Conservation (phyloP, 441 rosid species). For the Pelargonium myrrhifolium region DNA sequence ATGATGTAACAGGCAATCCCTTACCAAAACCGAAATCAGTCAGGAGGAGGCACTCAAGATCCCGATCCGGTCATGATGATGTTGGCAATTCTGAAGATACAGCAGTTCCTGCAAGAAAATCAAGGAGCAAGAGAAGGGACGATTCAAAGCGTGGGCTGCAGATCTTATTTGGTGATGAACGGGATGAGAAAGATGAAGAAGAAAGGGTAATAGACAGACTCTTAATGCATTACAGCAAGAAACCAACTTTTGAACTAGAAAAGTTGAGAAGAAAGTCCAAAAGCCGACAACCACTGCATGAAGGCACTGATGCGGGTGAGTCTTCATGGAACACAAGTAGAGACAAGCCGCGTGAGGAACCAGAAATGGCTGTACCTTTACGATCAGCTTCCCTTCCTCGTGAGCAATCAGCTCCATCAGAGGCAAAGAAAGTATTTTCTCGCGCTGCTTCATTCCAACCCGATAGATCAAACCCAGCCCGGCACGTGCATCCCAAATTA, state of each 20-base stretch:
- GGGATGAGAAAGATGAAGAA: conserved; percentile 44
- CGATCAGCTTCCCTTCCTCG: conserved; percentile 70
- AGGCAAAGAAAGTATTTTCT: conserved; percentile 33
- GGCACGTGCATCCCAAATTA: conserved; percentile 89
- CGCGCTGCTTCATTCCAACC: conserved; percentile 78
- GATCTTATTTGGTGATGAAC: conserved; percentile 53
- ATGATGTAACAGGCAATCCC: conserved; percentile 27
- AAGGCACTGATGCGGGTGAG: conserved; percentile 18
- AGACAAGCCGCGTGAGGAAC: conserved; percentile 24
- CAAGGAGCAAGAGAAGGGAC: conserved; percentile 62
- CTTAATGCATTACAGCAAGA: conserved; percentile 73
- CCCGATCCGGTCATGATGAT: conserved; percentile 32
- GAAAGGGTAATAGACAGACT: conserved; percentile 79
- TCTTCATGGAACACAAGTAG: conserved; percentile 18
- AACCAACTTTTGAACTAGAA: conserved; percentile 47
- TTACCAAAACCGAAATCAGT: conserved; percentile 48
- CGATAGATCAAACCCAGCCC: conserved; percentile 43
- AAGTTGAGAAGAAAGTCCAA: conserved; percentile 38
- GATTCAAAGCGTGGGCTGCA: conserved; percentile 56
- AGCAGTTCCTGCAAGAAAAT: conserved; percentile 31
- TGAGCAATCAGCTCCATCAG: conserved; percentile 39
- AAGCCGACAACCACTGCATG: conserved; percentile 31
- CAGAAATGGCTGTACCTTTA: conserved; percentile 32
- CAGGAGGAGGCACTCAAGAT: conserved; percentile 45
- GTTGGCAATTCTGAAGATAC: conserved; percentile 25